Evolutionary conservation across 768 basidiomycete genomes (phyloP).

Genomic region (Rhizopogon roseolus): DNA sequence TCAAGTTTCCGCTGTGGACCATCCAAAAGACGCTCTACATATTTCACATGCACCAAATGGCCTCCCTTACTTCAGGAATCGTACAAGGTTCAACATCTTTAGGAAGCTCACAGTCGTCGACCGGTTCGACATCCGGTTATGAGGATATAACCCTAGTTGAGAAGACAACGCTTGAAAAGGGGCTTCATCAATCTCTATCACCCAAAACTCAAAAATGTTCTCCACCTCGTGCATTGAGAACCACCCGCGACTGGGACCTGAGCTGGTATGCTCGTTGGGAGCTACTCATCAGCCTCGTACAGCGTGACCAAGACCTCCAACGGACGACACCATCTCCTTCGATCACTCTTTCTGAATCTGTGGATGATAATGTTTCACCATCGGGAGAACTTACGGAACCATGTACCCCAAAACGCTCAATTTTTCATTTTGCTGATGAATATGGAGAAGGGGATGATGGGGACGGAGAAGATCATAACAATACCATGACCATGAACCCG

Average conservation of each 20-base stretch:
- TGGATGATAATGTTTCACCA: neutral
- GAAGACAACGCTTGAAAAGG: neutral
- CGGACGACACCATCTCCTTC: constrained; percentile 1
- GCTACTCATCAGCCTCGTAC: constrained; percentile 40
- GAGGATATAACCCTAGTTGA: constrained; percentile 35
- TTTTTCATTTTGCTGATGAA: constrained; percentile 18
- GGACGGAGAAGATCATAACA: constrained; percentile 25
- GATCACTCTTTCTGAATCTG: neutral
- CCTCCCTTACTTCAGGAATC: neutral
- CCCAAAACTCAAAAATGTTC: neutral
- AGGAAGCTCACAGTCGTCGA: neutral
- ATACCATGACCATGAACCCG: constrained; percentile 12
- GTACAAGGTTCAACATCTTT: neutral
- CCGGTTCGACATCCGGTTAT: neutral
- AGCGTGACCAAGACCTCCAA: constrained; percentile 19
- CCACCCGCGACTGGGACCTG: constrained; percentile 32
- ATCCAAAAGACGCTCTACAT: constrained; percentile 64
- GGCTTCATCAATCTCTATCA: neutral
- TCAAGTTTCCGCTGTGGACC: constrained; percentile 56
- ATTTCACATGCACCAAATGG: constrained; percentile 45
- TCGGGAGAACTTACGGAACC: neutral
- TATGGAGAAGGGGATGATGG: constrained; percentile 14
- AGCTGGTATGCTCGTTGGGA: constrained; percentile 56
- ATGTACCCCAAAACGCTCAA: neutral
- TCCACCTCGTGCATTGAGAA: constrained; percentile 7